Percentiles rank a stretch among this genome's conserved stretches.
These are phyloP conservation scores for Ophiostoma pallidulum DNA, from an alignment of 2,329 filamentous ascomycete genomes.

Conservation along the genomic window DNA sequence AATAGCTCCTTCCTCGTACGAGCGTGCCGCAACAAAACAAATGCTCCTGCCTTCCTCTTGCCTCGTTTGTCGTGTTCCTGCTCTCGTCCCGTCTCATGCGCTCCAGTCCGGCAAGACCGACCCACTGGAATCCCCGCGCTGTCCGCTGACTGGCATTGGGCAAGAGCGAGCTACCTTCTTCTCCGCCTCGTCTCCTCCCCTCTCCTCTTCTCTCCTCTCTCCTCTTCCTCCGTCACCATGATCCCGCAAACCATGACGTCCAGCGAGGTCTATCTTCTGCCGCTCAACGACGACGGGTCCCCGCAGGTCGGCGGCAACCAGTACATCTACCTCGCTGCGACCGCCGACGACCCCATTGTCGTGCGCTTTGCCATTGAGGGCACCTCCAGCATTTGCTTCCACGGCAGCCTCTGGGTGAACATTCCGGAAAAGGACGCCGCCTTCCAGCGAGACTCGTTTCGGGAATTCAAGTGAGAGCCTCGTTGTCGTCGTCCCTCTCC, in stretches of 20 bases:
- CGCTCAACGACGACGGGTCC: conserved; percentile 85
- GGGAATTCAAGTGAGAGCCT: conserved; percentile 87
- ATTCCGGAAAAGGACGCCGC: conserved; percentile 67
- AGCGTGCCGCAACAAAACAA: too few relatives aligned
- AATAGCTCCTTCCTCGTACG: not conserved
- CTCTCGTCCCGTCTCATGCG: not conserved
- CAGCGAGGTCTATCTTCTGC: conserved; percentile 74
- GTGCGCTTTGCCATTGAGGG: conserved; percentile 88
- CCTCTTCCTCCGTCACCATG: conserved; percentile 29
- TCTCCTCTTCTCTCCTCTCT: not conserved
- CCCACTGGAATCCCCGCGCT: too few relatives aligned
- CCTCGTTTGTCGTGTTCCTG: not conserved
- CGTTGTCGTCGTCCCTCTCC: too few relatives aligned
- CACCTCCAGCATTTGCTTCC: conserved; percentile 86
- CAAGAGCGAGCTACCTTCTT: not conserved
- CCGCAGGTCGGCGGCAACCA: conserved; percentile 71
- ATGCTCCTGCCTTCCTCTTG: not conserved
- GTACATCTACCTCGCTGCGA: conserved; percentile 83
- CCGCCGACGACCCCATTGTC: conserved; percentile 62
- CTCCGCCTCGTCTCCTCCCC: not conserved
- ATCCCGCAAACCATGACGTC: conserved; percentile 53
- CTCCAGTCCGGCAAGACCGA: not conserved
- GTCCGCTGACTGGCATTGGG: not conserved
- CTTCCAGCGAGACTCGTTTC: conserved; percentile 72
- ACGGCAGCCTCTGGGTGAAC: conserved; percentile 95